A percentile compares a stretch with the other conserved stretches of the same genome.
phyloP scores from a whole-genome alignment of 129 eudicot genomes.

The Flaveria brownii region DNA sequence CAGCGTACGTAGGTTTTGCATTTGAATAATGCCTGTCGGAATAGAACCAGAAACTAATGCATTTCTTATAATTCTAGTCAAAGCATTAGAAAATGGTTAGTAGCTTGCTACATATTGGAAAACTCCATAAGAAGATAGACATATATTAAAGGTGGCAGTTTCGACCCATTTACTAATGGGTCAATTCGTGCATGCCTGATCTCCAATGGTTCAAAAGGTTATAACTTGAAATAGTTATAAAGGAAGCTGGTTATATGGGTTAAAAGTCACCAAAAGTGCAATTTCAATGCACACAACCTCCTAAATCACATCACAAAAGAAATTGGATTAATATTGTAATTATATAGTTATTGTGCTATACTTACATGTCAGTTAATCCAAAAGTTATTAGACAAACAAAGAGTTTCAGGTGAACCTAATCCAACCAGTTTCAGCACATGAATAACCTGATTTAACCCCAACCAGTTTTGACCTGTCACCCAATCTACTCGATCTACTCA shows the following conservation, averaged over 20 bases:
- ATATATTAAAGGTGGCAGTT: background rate
- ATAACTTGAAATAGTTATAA: background rate
- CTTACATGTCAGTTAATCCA: background rate
- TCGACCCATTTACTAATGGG: background rate
- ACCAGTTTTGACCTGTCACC: background rate
- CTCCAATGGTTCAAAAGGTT: background rate
- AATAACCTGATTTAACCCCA: background rate
- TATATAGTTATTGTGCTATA: background rate
- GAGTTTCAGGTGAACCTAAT: background rate
- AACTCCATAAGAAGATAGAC: conserved; percentile 6
- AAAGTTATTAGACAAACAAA: background rate
- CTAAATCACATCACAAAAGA: background rate
- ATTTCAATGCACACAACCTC: background rate
- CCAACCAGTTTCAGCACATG: background rate
- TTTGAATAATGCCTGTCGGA: conserved; percentile 44
- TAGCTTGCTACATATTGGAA: conserved; percentile 1
- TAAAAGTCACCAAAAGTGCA: background rate
- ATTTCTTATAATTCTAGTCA: conserved; percentile 52
- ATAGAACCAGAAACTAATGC: conserved; percentile 63
- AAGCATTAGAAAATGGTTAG: conserved; percentile 21
- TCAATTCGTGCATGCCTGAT: background rate
- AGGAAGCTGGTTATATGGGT: background rate
- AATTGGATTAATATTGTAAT: background rate
- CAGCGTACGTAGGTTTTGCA: conserved; percentile 46
- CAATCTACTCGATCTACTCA: background rate